These are phyloP conservation scores for Pseudogymnoascus sp. DNA, from an alignment of 2,329 filamentous ascomycete genomes.

Conservation along the genomic window DNA sequence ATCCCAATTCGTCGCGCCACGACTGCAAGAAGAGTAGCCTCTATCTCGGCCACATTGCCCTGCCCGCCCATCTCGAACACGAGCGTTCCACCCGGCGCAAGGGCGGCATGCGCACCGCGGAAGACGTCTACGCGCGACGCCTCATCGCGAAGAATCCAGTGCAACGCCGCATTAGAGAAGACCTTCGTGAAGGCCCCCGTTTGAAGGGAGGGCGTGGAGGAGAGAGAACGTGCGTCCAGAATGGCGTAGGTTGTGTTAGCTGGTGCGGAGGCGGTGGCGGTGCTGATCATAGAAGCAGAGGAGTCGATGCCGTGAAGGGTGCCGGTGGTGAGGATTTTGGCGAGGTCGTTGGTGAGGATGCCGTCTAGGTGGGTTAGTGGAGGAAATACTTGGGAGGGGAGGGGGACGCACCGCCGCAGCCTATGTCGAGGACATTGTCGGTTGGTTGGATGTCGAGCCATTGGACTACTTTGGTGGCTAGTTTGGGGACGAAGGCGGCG, in stretches of 20 bases:
- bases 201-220: not conserved
- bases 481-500: slow-evolving; percentile 56
- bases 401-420: slow-evolving; percentile 47
- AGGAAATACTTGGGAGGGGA: not conserved
- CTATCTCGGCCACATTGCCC: slow-evolving; percentile 59
- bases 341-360: slow-evolving; percentile 48
- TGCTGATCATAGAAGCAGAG: slow-evolving; percentile 50
- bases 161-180: slow-evolving; percentile 60
- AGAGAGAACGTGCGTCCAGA: slow-evolving; percentile 4
- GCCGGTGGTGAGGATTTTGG: slow-evolving; percentile 37
- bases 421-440: slow-evolving; percentile 53
- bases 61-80: slow-evolving; percentile 66
- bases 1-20: slow-evolving; percentile 45
- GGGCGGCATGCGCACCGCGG: slow-evolving; percentile 24
- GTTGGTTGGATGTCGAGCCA: slow-evolving; percentile 52
- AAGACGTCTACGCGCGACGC: slow-evolving; percentile 36
- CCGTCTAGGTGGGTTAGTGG: slow-evolving; percentile 39
- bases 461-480: slow-evolving; percentile 48
- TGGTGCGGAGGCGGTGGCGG: slow-evolving; percentile 31
- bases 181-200: slow-evolving; percentile 37
- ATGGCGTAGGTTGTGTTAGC: slow-evolving; percentile 21
- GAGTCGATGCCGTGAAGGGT: slow-evolving; percentile 50
- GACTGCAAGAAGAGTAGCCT: slow-evolving; percentile 47
- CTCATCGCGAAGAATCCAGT: slow-evolving; percentile 52
- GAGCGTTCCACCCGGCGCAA: slow-evolving; percentile 50